Percentiles rank a stretch among this genome's conserved stretches.
These are phyloP conservation scores for Zymoseptoria tritici DNA, from an alignment of 2,329 filamentous ascomycete species.

Conservation along the genomic window DNA sequence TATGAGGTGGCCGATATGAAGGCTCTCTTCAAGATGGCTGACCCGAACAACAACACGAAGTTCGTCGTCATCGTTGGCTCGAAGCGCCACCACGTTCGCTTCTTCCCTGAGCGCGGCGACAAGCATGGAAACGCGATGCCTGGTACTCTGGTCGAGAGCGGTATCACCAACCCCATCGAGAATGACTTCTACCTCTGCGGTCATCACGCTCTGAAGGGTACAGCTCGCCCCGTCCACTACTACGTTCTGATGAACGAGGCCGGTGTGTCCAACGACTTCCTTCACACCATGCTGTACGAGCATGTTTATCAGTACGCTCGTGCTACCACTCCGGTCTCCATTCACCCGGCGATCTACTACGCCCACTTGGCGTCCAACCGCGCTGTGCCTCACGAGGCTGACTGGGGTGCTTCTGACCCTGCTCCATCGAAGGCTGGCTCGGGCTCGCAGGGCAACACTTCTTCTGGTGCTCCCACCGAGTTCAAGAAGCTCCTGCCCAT, in stretches of 20 bases:
- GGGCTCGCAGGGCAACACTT: slow-evolving; percentile 15
- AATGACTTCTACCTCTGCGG: slow-evolving; percentile 76
- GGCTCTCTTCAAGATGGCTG: slow-evolving; percentile 31
- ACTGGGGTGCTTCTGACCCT: slow-evolving; percentile 24
- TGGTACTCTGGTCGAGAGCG: slow-evolving; percentile 78
- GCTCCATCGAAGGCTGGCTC: slow-evolving; percentile 8
- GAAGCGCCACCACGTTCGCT: slow-evolving; percentile 89
- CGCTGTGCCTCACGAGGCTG: slow-evolving; percentile 65
- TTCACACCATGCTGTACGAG: slow-evolving; percentile 88
- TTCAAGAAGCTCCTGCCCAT: slow-evolving; percentile 36
- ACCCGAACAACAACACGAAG: slow-evolving; percentile 46
- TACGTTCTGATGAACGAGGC: slow-evolving; percentile 81
- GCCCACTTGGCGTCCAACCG: slow-evolving; percentile 82
- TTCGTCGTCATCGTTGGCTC: slow-evolving; percentile 83
- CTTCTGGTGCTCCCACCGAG: slow-evolving; percentile 15
- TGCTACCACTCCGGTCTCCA: slow-evolving; percentile 84
- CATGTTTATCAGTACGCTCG: slow-evolving; percentile 91
- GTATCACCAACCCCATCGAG: slow-evolving; percentile 84
- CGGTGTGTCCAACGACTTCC: slow-evolving; percentile 54
- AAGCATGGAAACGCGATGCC: slow-evolving; percentile 74
- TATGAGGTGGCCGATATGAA: slow-evolving; percentile 71
- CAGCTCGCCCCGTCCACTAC: slow-evolving; percentile 77
- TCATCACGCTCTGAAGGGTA: slow-evolving; percentile 83
- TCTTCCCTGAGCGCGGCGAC: slow-evolving; percentile 72
- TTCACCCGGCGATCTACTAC: slow-evolving; percentile 89